These are phyloP conservation scores for Diaporthe vexans DNA, from an alignment of 2,329 filamentous ascomycete species.

Conservation along the genomic window DNA sequence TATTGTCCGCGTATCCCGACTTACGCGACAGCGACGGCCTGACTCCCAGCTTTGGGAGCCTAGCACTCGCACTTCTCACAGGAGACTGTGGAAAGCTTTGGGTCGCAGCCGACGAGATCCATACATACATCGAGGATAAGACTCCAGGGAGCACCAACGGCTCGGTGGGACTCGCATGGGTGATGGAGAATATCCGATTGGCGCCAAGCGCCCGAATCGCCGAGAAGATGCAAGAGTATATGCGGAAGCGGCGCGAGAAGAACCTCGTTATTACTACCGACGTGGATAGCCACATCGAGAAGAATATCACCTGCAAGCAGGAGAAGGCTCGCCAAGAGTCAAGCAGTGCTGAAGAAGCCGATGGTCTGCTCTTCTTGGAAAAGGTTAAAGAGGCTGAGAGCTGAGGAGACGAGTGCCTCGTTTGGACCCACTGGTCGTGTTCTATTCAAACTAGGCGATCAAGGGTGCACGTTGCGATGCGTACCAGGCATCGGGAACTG, in stretches of 20 bases:
- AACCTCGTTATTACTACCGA: not conserved
- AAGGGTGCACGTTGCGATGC: not conserved
- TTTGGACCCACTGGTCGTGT: not conserved
- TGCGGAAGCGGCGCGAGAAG: not conserved
- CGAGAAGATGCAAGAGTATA: not conserved
- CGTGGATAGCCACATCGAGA: not conserved
- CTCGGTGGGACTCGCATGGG: not conserved
- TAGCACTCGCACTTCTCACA: conserved; percentile 3
- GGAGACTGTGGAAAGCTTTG: conserved; percentile 1
- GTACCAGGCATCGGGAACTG: not conserved
- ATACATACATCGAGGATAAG: not conserved
- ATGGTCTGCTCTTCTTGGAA: not conserved
- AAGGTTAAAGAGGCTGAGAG: too few relatives aligned
- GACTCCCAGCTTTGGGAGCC: not conserved
- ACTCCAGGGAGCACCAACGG: not conserved
- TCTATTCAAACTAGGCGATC: not conserved
- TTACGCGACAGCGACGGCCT: not conserved
- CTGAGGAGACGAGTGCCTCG: not conserved
- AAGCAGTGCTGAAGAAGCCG: too few relatives aligned
- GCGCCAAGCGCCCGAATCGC: not conserved
- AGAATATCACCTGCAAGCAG: not conserved
- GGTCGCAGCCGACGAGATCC: conserved; percentile 10
- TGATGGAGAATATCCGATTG: not conserved
- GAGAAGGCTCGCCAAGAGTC: not conserved
- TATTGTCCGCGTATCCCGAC: not conserved